These are phyloP conservation scores for Coriaria nepalensis DNA, from an alignment of 306 rosid species.

Conservation along the genomic window DNA sequence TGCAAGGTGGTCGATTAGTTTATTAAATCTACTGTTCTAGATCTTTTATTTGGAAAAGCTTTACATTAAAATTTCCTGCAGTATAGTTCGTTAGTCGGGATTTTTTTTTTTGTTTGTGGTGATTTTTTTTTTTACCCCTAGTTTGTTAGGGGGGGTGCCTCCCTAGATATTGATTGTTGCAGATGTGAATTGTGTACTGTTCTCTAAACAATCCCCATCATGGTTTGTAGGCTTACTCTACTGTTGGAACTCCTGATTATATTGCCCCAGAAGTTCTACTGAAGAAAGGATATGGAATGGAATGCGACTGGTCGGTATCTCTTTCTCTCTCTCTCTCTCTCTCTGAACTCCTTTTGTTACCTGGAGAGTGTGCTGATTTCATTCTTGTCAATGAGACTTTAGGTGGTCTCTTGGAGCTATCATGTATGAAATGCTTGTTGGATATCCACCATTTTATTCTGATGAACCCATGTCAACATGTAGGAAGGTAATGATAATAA, in stretches of 20 bases:
- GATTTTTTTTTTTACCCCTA: too few species aligned
- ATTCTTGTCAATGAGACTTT: slow-evolving; percentile 20
- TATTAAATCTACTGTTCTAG: background rate
- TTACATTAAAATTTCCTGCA: too few species aligned
- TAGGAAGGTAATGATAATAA: slow-evolving; percentile 58
- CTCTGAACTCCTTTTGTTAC: slow-evolving; percentile 7
- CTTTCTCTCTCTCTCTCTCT: slow-evolving; percentile 10
- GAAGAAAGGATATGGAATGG: slow-evolving; percentile 99
- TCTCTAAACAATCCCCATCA: background rate
- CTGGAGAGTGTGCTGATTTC: slow-evolving; percentile 14
- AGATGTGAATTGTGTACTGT: too few species aligned
- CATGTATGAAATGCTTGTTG: slow-evolving; percentile 99
- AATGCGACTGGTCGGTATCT: slow-evolving; percentile 77
- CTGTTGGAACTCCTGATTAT: slow-evolving; percentile 97
- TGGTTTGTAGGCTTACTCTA: slow-evolving; percentile 76
- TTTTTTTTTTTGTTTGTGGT: too few species aligned
- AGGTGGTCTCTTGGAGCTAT: slow-evolving; percentile 99
- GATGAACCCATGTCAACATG: slow-evolving; percentile 98
- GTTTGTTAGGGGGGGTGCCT: too few species aligned
- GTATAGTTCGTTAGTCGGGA: too few species aligned
- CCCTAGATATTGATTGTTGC: too few species aligned
- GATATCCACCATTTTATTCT: slow-evolving; percentile 93
- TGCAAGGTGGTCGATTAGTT: too few species aligned
- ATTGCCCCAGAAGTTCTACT: slow-evolving; percentile 97
- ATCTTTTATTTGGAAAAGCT: background rate